phyloP scores from a whole-genome alignment of 2,329 filamentous ascomycete species.

The Ascochyta rabiei region DNA sequence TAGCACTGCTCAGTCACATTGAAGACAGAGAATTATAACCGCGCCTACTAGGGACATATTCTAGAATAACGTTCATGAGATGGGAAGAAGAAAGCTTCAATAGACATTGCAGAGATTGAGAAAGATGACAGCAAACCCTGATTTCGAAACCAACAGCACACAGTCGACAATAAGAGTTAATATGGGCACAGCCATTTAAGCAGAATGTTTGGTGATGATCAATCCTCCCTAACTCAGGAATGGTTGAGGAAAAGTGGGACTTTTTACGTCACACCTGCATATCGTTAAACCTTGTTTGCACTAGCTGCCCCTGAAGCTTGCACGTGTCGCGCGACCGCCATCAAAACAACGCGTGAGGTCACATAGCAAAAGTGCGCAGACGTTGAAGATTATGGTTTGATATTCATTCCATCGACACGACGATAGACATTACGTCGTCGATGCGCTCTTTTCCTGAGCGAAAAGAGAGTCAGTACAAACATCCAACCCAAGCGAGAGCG shows the following conservation, averaged over 20 bases:
- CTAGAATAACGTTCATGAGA: too few species aligned
- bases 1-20: too few species aligned
- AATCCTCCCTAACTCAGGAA: background rate
- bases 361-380: background rate
- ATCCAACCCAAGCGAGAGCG: constrained; percentile 11
- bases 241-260: background rate
- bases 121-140: too few species aligned
- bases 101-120: too few species aligned
- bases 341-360: constrained; percentile 10
- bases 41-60: too few species aligned
- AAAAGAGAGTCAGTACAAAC: constrained; percentile 5
- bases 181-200: too few species aligned
- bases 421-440: constrained; percentile 14
- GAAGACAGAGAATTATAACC: too few species aligned
- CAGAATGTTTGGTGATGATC: background rate
- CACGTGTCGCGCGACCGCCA: background rate
- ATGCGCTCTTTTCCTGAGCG: background rate
- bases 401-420: constrained; percentile 13
- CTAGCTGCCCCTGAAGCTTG: background rate
- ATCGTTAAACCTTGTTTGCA: background rate
- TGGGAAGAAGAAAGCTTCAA: too few species aligned
- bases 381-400: constrained; percentile 8
- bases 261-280: background rate
- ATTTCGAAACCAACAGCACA: too few species aligned
- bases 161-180: too few species aligned